phyloP scores from a whole-genome alignment of 805 yeast species.

The Saccharomycopsis sp. region DNA sequence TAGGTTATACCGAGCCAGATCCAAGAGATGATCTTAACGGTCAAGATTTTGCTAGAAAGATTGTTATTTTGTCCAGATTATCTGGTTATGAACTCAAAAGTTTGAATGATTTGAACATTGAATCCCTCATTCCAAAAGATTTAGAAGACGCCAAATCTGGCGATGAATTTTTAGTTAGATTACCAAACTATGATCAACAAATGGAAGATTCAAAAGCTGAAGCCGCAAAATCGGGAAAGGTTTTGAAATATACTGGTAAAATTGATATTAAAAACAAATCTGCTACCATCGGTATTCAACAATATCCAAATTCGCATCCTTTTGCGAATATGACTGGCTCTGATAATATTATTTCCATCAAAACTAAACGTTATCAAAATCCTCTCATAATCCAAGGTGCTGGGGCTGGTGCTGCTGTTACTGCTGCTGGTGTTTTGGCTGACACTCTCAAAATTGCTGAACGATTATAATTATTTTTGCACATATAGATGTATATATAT shows the following conservation, averaged over 20 bases:
- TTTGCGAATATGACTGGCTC: conserved; percentile 94
- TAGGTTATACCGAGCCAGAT: conserved; percentile 98
- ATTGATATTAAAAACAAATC: conserved; percentile 64
- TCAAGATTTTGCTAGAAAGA: conserved; percentile 96
- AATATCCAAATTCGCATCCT: conserved; percentile 84
- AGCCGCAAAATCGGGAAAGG: conserved; percentile 78
- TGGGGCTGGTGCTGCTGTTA: conserved; percentile 75
- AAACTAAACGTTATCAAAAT: conserved; percentile 83
- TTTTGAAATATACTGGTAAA: conserved; percentile 86
- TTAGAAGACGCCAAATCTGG: conserved; percentile 64
- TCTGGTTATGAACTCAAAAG: conserved; percentile 79
- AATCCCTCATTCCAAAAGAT: conserved; percentile 81
- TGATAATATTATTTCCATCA: conserved; percentile 88
- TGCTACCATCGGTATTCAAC: conserved; percentile 80
- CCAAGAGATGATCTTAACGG: conserved; percentile 99
- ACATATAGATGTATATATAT: no score
- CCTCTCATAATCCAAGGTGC: conserved; percentile 98
- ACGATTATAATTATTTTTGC: conserved; percentile 42
- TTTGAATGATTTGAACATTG: conserved; percentile 89
- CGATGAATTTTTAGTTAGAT: conserved; percentile 66
- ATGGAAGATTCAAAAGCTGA: conserved; percentile 66
- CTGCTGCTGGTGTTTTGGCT: conserved; percentile 75
- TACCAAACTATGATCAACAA: conserved; percentile 77
- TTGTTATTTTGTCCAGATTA: conserved; percentile 88
- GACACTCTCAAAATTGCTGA: conserved; percentile 89